Evolutionary conservation across 345 rosid species (phyloP).

Genomic region (Orychophragmus violaceus): DNA sequence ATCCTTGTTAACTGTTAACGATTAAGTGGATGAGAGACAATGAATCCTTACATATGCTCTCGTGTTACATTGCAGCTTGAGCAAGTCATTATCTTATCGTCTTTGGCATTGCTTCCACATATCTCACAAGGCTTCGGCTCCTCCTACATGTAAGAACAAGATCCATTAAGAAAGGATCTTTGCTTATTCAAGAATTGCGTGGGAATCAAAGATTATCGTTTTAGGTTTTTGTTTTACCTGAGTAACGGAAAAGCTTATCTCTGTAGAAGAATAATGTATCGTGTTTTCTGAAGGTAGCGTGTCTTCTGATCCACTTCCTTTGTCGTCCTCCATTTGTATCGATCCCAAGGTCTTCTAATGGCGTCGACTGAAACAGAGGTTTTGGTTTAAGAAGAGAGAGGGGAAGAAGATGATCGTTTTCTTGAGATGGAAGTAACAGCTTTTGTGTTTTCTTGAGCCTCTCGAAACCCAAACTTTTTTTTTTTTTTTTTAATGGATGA

Average conservation of each 20-base stretch:
- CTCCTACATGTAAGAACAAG: background rate
- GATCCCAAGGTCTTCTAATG: background rate
- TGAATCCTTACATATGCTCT: no score
- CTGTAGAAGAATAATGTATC: background rate
- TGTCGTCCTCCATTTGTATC: constrained; percentile 11
- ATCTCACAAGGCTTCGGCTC: constrained; percentile 7
- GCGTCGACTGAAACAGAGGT: background rate
- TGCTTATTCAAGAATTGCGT: background rate
- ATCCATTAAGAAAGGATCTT: background rate
- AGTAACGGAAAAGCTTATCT: background rate
- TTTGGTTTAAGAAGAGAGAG: background rate
- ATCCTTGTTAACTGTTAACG: no score
- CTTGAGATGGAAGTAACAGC: background rate
- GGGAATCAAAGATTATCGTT: no score
- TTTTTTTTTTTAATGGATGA: no score
- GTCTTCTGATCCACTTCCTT: background rate
- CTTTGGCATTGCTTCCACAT: background rate
- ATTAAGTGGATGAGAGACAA: no score
- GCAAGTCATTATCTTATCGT: background rate
- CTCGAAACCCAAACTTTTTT: no score
- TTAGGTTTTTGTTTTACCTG: background rate
- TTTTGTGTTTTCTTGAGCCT: no score
- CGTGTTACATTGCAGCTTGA: no score
- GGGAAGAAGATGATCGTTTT: background rate
- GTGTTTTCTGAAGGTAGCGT: background rate